phyloP scores from a whole-genome alignment of 2,329 filamentous ascomycete species.

The Colletotrichum sp. region DNA sequence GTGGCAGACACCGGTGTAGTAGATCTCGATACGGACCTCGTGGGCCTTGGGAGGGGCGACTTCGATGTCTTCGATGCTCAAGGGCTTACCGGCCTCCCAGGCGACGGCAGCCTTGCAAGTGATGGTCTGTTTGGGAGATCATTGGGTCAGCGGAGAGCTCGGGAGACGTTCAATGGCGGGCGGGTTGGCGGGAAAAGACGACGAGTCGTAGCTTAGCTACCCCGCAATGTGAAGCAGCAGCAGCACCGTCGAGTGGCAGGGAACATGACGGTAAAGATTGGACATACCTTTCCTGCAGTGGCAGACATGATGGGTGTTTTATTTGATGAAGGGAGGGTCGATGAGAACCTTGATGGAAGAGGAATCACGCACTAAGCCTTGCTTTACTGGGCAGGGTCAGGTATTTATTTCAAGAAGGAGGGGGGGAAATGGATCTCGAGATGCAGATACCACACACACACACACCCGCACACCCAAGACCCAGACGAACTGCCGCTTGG shows the following conservation, averaged over 20 bases:
- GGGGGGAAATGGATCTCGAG: background rate
- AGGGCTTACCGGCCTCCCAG: conserved; percentile 93
- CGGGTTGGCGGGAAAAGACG: background rate
- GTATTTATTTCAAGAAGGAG: conserved; percentile 17
- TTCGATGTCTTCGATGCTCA: conserved; percentile 90
- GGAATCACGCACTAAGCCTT: conserved; percentile 5
- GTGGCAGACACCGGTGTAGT: conserved; percentile 99
- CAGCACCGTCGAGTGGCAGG: background rate
- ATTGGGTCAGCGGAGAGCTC: conserved; percentile 8
- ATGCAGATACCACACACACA: background rate
- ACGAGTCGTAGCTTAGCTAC: conserved; percentile 6
- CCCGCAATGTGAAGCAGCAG: conserved; percentile 12
- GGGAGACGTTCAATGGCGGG: background rate
- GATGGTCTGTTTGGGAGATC: conserved; percentile 69
- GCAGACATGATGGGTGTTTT: conserved; percentile 19
- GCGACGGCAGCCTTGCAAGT: conserved; percentile 97
- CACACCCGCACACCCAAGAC: background rate
- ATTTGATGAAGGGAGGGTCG: background rate
- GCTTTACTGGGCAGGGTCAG: conserved; percentile 13
- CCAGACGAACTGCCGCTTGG: conserved; percentile 14
- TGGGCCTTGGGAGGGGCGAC: conserved; percentile 87
- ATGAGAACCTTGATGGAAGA: conserved; percentile 24
- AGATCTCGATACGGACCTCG: conserved; percentile 96
- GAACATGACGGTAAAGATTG: background rate
- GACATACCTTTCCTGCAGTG: conserved; percentile 24